Evolutionary conservation across 2,329 filamentous ascomycete species (phyloP), one percentile per base, ranked within the genome.

Genomic region (Arthrobotrys sphaeroides): DNA sequence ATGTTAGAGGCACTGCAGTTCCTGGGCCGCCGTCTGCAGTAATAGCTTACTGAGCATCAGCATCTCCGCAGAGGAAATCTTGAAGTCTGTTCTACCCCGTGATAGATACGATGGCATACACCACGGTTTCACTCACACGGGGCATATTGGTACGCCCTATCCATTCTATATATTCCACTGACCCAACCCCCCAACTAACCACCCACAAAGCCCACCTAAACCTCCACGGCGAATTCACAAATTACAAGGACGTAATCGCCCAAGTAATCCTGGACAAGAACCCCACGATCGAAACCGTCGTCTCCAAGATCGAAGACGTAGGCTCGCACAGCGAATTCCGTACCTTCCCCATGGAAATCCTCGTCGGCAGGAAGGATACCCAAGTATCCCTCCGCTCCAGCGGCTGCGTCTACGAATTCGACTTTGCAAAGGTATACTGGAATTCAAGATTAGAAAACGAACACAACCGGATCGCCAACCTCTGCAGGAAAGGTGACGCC

Each of bases 351-450:
- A 98, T 97, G 84, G 95, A 99, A 84, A 87, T 98, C 12, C 87
- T 99, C 0, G 90, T 89, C 1, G 95, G 95, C 0, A 87, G 89
- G 0, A 88, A 93, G 79, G 90, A 98, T 80, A 85, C 97, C 82
- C 89, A 94, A 62, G 95, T 99, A 65, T 88, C 91, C 77, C 87
- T 95, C 61, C 88, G 88, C 78, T 93, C 97, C 83, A 90, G 91
- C 79, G 88, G 89, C 75, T 98, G 95, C 84, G 85, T 86, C n/a
- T 99, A 97, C 84, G 86, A 86, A 67, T 98, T 99, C 82, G 92
- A 99, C 84, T 99, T 96, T 82, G 88, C 91, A 77, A 96, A 96
- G 79, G 95, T 99, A 2, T 99, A 99, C 85, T 99, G 94, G 94
- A 99, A 99, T 83, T 93, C 90, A 80, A 90, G 94, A 78, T 88